Evolutionary conservation across 805 yeast genomes (phyloP).

Genomic region (Metschnikowia dekortorum): DNA sequence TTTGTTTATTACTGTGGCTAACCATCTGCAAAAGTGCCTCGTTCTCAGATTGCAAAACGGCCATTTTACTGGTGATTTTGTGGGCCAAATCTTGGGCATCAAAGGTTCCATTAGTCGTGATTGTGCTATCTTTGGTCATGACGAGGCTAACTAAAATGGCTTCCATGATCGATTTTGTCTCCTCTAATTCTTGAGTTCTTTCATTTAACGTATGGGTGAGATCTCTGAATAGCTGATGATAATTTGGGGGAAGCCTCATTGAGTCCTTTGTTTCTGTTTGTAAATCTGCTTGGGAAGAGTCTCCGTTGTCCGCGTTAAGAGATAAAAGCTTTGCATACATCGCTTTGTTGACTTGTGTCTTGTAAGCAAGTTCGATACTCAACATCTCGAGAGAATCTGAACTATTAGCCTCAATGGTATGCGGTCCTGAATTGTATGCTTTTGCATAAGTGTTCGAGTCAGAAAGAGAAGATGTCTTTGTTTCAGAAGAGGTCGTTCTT

Average conservation of each 20-base stretch:
- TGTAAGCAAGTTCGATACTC: conserved; percentile 49
- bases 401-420: neutral
- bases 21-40: conserved; percentile 64
- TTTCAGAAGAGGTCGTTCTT: conserved; percentile 9
- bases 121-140: conserved; percentile 19
- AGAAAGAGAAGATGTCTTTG: conserved; percentile 5
- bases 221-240: conserved; percentile 46
- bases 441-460: conserved; percentile 1
- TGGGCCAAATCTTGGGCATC: conserved; percentile 76
- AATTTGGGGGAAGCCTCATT: conserved; percentile 38
- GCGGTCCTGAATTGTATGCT: neutral
- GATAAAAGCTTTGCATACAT: conserved; percentile 31
- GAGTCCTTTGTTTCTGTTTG: conserved; percentile 9
- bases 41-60: conserved; percentile 62
- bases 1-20: conserved; percentile 72
- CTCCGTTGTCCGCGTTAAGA: conserved; percentile 6
- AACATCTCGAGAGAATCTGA: conserved; percentile 29
- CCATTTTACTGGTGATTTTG: conserved; percentile 59
- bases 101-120: conserved; percentile 54
- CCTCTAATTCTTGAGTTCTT: conserved; percentile 47
- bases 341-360: conserved; percentile 42
- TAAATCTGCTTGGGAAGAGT: conserved; percentile 5
- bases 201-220: conserved; percentile 46
- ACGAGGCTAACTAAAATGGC: conserved; percentile 40
- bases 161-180: conserved; percentile 61